phyloP scores from a whole-genome alignment of 495 filamentous ascomycete genomes.

The Neurospora pannonica region DNA sequence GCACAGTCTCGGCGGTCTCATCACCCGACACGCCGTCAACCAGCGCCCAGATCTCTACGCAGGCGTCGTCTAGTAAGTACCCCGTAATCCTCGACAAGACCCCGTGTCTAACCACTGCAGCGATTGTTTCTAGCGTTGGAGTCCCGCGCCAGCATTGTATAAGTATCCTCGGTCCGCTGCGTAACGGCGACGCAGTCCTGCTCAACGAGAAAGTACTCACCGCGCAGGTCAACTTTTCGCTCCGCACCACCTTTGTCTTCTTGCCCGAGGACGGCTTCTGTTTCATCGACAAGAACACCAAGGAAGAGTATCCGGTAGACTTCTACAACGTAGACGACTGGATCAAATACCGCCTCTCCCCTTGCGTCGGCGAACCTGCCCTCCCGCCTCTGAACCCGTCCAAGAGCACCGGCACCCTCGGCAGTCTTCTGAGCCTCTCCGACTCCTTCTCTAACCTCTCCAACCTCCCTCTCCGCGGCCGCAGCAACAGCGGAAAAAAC shows the following conservation, averaged over 20 bases:
- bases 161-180: no score
- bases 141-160: no score
- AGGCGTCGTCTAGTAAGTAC: conserved; percentile 54
- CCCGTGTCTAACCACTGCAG: conserved; percentile 7
- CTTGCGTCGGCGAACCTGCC: conserved; percentile 55
- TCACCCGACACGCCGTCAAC: conserved; percentile 86
- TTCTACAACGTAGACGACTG: conserved; percentile 77
- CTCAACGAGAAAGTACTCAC: conserved; percentile 85
- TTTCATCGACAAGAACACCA: conserved; percentile 76
- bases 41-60: conserved; percentile 78
- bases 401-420: conserved; percentile 22
- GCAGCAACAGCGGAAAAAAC: conserved; percentile 19
- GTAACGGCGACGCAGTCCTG: conserved; percentile 85
- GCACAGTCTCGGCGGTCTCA: conserved; percentile 82
- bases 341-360: conserved; percentile 70
- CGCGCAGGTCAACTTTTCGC: conserved; percentile 88
- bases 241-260: conserved; percentile 77
- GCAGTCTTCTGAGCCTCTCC: conserved; percentile 29
- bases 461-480: conserved; percentile 20
- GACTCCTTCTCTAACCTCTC: conserved; percentile 16
- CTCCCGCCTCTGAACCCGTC: conserved; percentile 37
- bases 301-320: conserved; percentile 72
- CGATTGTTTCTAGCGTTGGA: no score
- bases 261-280: conserved; percentile 83
- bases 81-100: background rate